Evolutionary conservation across 352 stramenopile species (phyloP).

Genomic region (Achlya hypogyna): DNA sequence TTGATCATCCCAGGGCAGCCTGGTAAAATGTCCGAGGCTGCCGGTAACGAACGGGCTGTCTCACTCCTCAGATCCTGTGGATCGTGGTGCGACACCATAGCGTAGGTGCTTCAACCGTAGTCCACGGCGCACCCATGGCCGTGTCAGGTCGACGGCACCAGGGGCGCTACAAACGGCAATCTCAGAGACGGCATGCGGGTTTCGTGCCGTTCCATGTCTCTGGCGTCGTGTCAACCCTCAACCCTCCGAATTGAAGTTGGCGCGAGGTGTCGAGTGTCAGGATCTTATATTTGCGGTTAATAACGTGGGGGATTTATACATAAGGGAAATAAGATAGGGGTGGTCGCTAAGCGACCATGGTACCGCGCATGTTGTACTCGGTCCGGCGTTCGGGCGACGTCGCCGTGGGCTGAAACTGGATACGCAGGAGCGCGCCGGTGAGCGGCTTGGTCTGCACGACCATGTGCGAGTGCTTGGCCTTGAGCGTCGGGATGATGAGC

Average conservation of each 20-base stretch:
- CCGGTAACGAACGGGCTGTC: neutral
- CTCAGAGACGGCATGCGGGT: neutral
- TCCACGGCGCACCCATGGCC: neutral
- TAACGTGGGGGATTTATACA: neutral
- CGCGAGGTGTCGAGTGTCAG: no score
- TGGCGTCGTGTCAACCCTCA: neutral
- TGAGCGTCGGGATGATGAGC: slow-evolving; percentile 5
- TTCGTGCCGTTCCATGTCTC: neutral
- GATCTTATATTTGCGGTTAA: no score
- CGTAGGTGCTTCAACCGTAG: no score
- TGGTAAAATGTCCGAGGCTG: no score
- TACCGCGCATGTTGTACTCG: slow-evolving; percentile 5
- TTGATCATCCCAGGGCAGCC: no score
- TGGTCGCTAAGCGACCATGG: neutral
- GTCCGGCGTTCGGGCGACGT: neutral
- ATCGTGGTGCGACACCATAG: neutral
- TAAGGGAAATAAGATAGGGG: slow-evolving; percentile 1
- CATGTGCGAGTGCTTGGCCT: neutral
- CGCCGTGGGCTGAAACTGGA: neutral
- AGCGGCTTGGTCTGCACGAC: slow-evolving; percentile 17
- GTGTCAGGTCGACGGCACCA: no score
- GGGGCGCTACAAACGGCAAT: neutral
- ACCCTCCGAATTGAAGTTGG: no score
- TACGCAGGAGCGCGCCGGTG: neutral
- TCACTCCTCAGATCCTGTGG: neutral